Conservation (phyloP, 2,329 filamentous ascomycete genomes). For the Byssochlamys sp. region DNA sequence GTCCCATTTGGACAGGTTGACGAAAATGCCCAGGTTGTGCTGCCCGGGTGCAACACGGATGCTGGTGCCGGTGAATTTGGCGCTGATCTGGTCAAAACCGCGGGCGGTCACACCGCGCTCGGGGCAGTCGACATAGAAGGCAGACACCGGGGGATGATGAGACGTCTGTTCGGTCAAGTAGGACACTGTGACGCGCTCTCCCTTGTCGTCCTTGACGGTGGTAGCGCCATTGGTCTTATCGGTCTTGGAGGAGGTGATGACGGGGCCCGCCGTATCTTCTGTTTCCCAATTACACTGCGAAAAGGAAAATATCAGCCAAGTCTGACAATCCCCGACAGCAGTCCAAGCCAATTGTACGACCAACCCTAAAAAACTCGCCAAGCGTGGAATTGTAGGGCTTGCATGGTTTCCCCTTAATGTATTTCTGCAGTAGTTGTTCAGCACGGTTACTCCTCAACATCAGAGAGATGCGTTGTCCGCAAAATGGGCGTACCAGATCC, state of each 20-base stretch:
- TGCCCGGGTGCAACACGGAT: conserved; percentile 83
- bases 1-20: conserved; percentile 67
- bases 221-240: conserved; percentile 26
- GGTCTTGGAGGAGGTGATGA: conserved; percentile 32
- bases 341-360: conserved; percentile 21
- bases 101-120: conserved; percentile 78
- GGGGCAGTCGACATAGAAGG: conserved; percentile 86
- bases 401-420: conserved; percentile 95
- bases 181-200: conserved; percentile 62
- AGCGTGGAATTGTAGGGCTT: conserved; percentile 97
- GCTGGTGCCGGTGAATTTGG: conserved; percentile 94
- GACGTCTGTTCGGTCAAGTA: conserved; percentile 97
- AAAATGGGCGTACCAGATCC: conserved; percentile 53
- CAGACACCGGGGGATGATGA: conserved; percentile 92
- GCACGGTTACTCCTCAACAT: conserved; percentile 4
- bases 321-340: not conserved
- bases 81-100: conserved; percentile 91
- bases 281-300: conserved; percentile 87
- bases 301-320: conserved; percentile 7
- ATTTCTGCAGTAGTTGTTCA: conserved; percentile 53
- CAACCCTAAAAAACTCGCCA: conserved; percentile 90
- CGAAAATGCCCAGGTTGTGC: conserved; percentile 92
- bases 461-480: not conserved
- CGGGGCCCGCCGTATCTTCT: conserved; percentile 62
- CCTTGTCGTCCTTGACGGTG: conserved; percentile 23